Percentiles rank a stretch among this genome's conserved stretches.
Evolutionary conservation across 202 grass and related monocot species (phyloP).

Genomic region (Zoysia matrella): DNA sequence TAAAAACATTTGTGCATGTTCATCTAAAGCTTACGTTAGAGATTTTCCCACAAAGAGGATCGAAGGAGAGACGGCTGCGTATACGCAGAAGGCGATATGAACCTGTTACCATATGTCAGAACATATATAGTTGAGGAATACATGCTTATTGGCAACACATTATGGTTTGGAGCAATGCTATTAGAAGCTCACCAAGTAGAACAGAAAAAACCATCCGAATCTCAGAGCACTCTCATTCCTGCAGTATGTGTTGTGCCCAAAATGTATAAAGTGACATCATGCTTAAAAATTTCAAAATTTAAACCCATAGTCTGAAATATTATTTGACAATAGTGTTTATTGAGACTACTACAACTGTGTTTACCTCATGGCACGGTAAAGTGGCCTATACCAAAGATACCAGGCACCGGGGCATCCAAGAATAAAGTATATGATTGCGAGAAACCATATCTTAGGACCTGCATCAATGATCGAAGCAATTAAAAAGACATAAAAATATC

Average conservation of each 20-base stretch:
- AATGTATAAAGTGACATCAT: not conserved
- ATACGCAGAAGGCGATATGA: constrained; percentile 67
- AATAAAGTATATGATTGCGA: constrained; percentile 72
- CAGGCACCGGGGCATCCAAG: constrained; percentile 69
- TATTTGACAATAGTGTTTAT: no score
- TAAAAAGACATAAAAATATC: not conserved
- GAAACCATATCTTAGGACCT: constrained; percentile 87
- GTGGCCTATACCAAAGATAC: constrained; percentile 68
- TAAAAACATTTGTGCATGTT: not conserved
- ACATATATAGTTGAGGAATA: constrained; percentile 22
- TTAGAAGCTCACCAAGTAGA: constrained; percentile 60
- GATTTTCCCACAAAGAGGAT: constrained; percentile 73
- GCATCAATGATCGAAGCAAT: constrained; percentile 11
- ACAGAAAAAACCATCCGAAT: constrained; percentile 80
- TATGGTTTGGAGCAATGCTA: not conserved
- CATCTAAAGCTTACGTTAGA: constrained; percentile 56
- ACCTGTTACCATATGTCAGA: constrained; percentile 44
- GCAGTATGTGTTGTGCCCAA: constrained; percentile 26
- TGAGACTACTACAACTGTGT: not conserved
- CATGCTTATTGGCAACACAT: not conserved
- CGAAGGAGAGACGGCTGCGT: constrained; percentile 60
- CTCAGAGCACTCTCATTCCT: constrained; percentile 80
- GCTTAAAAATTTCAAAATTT: not conserved
- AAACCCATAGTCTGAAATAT: not conserved
- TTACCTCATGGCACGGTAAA: constrained; percentile 83